These are phyloP conservation scores for Mucor racemosus DNA, from an alignment of 371 early-diverging fungal genomes.

Conservation along the genomic window DNA sequence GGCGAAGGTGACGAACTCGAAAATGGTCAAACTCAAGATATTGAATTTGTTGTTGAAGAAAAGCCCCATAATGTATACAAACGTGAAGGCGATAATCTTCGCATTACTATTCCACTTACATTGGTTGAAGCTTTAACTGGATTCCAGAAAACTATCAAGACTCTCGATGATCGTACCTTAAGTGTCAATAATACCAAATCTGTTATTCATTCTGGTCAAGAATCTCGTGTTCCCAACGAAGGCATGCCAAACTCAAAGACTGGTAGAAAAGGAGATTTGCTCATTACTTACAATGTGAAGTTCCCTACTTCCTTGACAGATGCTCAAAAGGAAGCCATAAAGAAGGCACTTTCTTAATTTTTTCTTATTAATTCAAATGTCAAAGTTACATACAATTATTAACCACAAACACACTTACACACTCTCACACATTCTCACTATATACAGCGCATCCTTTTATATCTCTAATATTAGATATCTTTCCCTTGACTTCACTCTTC, in stretches of 20 bases:
- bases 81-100: slow-evolving; percentile 91
- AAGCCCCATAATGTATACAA: slow-evolving; percentile 88
- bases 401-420: background rate
- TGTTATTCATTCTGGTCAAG: slow-evolving; percentile 78
- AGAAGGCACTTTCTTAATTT: slow-evolving; percentile 23
- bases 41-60: slow-evolving; percentile 95
- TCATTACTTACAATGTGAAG: slow-evolving; percentile 72
- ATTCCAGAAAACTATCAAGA: slow-evolving; percentile 74
- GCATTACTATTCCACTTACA: slow-evolving; percentile 64
- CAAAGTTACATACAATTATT: background rate
- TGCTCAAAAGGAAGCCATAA: slow-evolving; percentile 63
- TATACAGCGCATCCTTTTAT: background rate
- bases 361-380: background rate
- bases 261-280: slow-evolving; percentile 80
- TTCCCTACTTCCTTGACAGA: slow-evolving; percentile 73
- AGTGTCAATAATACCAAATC: slow-evolving; percentile 63
- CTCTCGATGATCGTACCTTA: slow-evolving; percentile 79
- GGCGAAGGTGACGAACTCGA: slow-evolving; percentile 94
- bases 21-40: slow-evolving; percentile 81
- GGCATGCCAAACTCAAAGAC: slow-evolving; percentile 96
- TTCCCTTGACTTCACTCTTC: background rate
- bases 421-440: background rate
- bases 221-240: slow-evolving; percentile 73
- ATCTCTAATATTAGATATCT: slow-evolving; percentile 6
- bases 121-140: slow-evolving; percentile 87